Evolutionary conservation across 1,139 yeast genomes (phyloP), one percentile per base, ranked within the genome.

Genomic region (Saccharomyces hybrid): DNA sequence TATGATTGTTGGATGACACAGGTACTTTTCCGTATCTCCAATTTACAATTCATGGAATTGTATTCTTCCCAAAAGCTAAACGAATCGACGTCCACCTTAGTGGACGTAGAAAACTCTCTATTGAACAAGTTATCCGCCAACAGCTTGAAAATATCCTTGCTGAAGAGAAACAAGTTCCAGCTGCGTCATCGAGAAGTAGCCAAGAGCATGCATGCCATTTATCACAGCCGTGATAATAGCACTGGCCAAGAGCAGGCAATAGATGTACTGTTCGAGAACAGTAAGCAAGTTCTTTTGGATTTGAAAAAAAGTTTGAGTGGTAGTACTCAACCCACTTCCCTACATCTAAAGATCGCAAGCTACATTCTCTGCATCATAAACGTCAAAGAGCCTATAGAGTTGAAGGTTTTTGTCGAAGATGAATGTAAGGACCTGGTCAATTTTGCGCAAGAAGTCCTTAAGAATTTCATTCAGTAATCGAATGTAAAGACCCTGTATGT

Each of bases 301-400:
- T 38, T 38, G 4, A 3, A 38, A 9, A 13, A 7, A 2, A 9
- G 25, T 9, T 38, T 38, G n/a, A 48, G 14, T 6, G 11, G 34
- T 5, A 13, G 6, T 25, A 23, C 9, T 14, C 49, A 31, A 8
- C 51, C 53, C n/a, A 31, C 50, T 44, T 52, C 51, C 41, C 51
- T 56, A 6, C 54, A 58, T 25, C 52, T 59, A 20, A 57, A 56
- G 28, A 44, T 59, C 26, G 59, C 59, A 30, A 58, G 62, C 54
- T 59, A 59, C 52, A 42, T 57, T 49, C 30, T 52, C 9, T 49
- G 58, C 47, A 51, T 59, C 9, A 42, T 48, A 11, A 50, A 50
- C 23, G 34, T 54, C 25, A 53, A 52, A 11, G 50, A 52, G 4
- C 20, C 44, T 3, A 42, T 16, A 42, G 5, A 25, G 25, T 7